phyloP scores from a whole-genome alignment of 768 basidiomycete species.

The Candolleomyces eurysporus region DNA sequence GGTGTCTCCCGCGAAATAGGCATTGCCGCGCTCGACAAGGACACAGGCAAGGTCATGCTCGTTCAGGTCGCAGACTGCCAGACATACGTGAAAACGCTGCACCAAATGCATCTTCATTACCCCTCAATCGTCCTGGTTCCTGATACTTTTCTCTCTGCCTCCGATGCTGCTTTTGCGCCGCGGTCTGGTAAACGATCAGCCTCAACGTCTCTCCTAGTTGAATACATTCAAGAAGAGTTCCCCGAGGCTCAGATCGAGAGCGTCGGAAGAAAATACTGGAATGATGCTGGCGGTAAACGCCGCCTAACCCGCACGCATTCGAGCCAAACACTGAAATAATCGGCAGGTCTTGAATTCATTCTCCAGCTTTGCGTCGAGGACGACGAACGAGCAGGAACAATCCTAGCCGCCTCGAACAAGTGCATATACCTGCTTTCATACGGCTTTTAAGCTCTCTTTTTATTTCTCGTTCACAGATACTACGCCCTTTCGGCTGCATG shows the following conservation, averaged over 20 bases:
- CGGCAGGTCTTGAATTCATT: constrained; percentile 76
- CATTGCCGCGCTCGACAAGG: constrained; percentile 79
- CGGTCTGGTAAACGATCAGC: constrained; percentile 42
- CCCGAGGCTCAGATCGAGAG: constrained; percentile 65
- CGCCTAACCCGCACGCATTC: not conserved
- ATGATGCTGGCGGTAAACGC: constrained; percentile 64
- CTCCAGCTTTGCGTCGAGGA: constrained; percentile 76
- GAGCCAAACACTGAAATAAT: constrained; percentile 1
- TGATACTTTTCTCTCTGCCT: constrained; percentile 69
- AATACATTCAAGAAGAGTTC: constrained; percentile 74
- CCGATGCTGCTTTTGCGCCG: constrained; percentile 44
- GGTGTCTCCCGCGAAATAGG: constrained; percentile 84
- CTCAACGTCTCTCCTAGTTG: constrained; percentile 62
- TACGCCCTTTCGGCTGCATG: constrained; percentile 84
- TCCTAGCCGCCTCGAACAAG: constrained; percentile 82
- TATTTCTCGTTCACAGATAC: constrained; percentile 49
- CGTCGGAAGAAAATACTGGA: constrained; percentile 81
- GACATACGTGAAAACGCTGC: constrained; percentile 85
- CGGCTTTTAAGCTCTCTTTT: constrained; percentile 1
- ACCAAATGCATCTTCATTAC: constrained; percentile 77
- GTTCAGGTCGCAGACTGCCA: constrained; percentile 88
- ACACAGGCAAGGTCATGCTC: constrained; percentile 71
- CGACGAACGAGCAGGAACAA: constrained; percentile 75
- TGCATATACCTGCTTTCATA: constrained; percentile 13
- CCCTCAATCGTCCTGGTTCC: constrained; percentile 77